A percentile compares a stretch with the other conserved stretches of the same genome.
Evolutionary conservation across 768 basidiomycete species (phyloP).

Genomic region (Lyophyllum shimeji): DNA sequence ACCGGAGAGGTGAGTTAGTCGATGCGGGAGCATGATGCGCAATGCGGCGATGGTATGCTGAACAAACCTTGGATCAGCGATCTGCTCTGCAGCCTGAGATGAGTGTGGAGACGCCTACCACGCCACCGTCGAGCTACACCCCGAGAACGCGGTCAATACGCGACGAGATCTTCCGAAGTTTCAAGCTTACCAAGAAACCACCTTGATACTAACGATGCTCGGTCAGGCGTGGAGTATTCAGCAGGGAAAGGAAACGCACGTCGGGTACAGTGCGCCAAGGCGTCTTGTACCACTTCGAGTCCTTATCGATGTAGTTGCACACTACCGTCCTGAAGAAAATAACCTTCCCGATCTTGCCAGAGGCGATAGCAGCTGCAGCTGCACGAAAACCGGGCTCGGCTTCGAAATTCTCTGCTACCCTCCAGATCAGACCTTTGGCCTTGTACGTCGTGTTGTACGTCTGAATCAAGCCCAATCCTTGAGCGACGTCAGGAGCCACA

Average conservation of each 20-base stretch:
- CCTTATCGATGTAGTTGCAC: constrained; percentile 54
- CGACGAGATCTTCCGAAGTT: constrained; percentile 1
- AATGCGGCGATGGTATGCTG: constrained; percentile 71
- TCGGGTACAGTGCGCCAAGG: constrained; percentile 84
- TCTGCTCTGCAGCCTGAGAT: not conserved
- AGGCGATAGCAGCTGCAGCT: constrained; percentile 47
- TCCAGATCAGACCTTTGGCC: constrained; percentile 71
- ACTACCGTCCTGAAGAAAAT: constrained; percentile 60
- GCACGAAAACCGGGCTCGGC: constrained; percentile 57
- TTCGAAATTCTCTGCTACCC: constrained; percentile 79
- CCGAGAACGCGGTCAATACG: not conserved
- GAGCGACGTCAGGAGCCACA: constrained; percentile 66
- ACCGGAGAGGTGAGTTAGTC: constrained; percentile 56
- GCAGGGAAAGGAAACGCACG: constrained; percentile 38
- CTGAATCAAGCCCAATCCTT: constrained; percentile 62
- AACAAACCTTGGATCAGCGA: constrained; percentile 4
- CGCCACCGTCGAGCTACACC: constrained; percentile 72
- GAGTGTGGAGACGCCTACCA: constrained; percentile 40
- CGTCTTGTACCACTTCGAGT: constrained; percentile 77
- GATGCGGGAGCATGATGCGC: constrained; percentile 54
- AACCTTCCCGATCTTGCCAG: constrained; percentile 72
- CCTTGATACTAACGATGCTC: constrained; percentile 61
- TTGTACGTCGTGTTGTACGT: constrained; percentile 66
- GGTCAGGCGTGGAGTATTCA: not conserved
- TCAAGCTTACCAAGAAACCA: constrained; percentile 69